Evolutionary conservation across 805 yeast genomes (phyloP).

Genomic region (Hemisphaericaspora nanyangensis): DNA sequence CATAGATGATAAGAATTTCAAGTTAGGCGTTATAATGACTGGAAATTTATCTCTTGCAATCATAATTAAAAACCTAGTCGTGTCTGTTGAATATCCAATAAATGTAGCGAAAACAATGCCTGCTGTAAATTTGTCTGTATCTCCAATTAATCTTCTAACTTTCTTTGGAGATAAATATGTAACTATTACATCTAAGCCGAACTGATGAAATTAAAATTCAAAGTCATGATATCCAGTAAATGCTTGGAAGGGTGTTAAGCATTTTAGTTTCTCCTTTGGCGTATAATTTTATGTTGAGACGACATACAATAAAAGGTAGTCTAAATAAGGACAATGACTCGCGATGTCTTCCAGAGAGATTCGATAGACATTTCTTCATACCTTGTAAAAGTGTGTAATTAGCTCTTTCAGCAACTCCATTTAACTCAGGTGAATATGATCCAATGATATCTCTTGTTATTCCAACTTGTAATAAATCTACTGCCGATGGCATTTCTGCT

Average conservation of each 20-base stretch:
- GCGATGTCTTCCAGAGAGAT: not conserved
- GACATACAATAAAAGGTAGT: not conserved
- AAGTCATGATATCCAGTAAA: not conserved
- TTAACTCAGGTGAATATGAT: not conserved
- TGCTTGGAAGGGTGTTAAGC: not conserved
- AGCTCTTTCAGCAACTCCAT: not conserved
- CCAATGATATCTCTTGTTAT: not conserved
- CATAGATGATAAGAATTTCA: not conserved
- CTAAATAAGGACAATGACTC: not conserved
- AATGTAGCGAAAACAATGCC: not conserved
- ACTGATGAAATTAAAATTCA: not conserved
- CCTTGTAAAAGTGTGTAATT: not conserved
- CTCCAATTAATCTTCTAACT: not conserved
- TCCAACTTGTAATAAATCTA: not conserved
- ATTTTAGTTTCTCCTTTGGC: not conserved
- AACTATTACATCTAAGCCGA: not conserved
- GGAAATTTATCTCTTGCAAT: not conserved
- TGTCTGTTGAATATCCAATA: not conserved
- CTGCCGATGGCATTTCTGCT: not conserved
- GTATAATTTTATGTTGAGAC: not conserved
- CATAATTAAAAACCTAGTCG: not conserved
- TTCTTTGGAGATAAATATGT: not conserved
- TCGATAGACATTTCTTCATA: not conserved
- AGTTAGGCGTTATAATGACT: not conserved
- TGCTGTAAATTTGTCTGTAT: not conserved